Percentiles rank a stretch among this genome's conserved stretches.
phyloP scores from a whole-genome alignment of 1,284 basidiomycete genomes.

The Cutaneotrichosporon cavernicola region DNA sequence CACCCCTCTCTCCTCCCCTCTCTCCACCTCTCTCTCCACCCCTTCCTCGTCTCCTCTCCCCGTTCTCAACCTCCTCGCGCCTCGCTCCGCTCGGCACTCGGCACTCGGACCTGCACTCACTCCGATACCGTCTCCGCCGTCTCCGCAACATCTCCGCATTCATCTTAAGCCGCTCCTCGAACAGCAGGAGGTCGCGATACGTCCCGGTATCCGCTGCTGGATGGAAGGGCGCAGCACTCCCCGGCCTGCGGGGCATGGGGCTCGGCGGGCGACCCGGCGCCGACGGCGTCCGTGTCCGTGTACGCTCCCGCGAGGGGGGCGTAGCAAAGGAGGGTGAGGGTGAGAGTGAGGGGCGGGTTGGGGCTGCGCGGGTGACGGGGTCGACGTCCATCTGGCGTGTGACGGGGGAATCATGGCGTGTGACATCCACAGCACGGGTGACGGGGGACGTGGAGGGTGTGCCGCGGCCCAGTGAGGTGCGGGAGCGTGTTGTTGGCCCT shows the following conservation, averaged over 20 bases:
- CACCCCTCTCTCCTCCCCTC: neutral
- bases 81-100: neutral
- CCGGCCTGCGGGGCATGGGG: conserved; percentile 5
- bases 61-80: neutral
- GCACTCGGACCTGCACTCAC: conserved; percentile 57
- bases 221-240: conserved; percentile 53
- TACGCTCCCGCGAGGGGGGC: neutral
- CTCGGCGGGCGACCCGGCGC: neutral
- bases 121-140: conserved; percentile 80
- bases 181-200: conserved; percentile 84
- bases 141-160: conserved; percentile 78
- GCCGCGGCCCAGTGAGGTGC: neutral
- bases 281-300: neutral
- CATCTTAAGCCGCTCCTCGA: conserved; percentile 93
- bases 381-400: neutral
- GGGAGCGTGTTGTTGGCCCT: neutral
- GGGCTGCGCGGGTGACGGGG: neutral
- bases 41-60: neutral
- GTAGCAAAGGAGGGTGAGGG: neutral
- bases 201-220: conserved; percentile 71
- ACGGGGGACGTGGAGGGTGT: neutral
- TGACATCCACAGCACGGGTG: neutral
- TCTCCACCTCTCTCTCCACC: neutral
- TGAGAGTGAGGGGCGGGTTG: neutral
- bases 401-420: neutral